These are phyloP conservation scores for Penicillium diatomitis DNA, from an alignment of 495 filamentous ascomycete genomes.

Conservation along the genomic window DNA sequence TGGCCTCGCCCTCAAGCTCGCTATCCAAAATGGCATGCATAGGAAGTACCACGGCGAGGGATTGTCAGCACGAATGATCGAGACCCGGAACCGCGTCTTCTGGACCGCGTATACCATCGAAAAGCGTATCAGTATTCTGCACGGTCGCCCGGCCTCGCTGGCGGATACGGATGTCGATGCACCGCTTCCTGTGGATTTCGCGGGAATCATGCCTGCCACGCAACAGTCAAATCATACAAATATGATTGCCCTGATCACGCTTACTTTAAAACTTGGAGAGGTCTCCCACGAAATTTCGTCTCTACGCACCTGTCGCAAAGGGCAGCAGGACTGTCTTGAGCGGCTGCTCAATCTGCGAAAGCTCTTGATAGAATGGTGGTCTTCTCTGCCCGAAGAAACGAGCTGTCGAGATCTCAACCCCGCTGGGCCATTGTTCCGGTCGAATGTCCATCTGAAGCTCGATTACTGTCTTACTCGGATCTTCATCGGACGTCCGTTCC, in stretches of 20 bases:
- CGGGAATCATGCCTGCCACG: conserved; percentile 24
- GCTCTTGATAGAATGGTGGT: conserved; percentile 41
- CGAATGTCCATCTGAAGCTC: conserved; percentile 42
- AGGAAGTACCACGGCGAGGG: conserved; percentile 39
- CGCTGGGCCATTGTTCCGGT: conserved; percentile 30
- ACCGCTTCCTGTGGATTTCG: conserved; percentile 36
- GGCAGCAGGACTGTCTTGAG: conserved; percentile 36
- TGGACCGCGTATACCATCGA: conserved; percentile 46
- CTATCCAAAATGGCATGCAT: conserved; percentile 48
- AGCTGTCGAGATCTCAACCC: conserved; percentile 34
- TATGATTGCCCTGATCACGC: conserved; percentile 36
- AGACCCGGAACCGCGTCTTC: conserved; percentile 41
- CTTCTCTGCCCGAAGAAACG: conserved; percentile 36
- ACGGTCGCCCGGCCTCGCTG: conserved; percentile 39
- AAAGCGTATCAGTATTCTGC: conserved; percentile 39
- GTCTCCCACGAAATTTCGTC: conserved; percentile 35
- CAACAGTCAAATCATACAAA: conserved; percentile 37
- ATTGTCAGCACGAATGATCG: conserved; percentile 31
- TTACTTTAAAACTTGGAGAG: conserved; percentile 38
- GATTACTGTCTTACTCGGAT: conserved; percentile 41
- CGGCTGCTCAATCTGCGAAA: conserved; percentile 33
- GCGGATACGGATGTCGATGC: conserved; percentile 39
- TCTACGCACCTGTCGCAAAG: conserved; percentile 30
- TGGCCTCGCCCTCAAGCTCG: conserved; percentile 40
- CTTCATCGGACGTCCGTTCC: conserved; percentile 41